Conservation (phyloP, 352 stramenopile species). For the Salisapilia sapeloensis region DNA sequence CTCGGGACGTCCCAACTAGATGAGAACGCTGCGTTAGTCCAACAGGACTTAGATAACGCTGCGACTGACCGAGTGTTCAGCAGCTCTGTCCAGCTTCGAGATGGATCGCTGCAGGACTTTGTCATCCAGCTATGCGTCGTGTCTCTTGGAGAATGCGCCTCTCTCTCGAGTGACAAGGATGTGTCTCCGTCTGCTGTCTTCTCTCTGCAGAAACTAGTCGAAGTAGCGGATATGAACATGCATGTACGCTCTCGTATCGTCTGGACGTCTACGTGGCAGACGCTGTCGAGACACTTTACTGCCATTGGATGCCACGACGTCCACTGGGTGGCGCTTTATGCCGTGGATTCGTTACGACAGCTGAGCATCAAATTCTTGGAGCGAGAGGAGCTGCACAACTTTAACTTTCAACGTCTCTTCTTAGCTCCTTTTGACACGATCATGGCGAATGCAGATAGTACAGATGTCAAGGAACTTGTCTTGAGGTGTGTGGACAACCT, state of each 20-base stretch:
- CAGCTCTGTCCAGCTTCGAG: slow-evolving; percentile 66
- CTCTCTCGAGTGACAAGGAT: slow-evolving; percentile 14
- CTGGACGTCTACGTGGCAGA: slow-evolving; percentile 96
- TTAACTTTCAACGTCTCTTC: slow-evolving; percentile 99
- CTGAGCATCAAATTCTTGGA: slow-evolving; percentile 99
- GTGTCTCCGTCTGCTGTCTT: slow-evolving; percentile 89
- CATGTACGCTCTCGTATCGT: slow-evolving; percentile 88
- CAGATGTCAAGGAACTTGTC: slow-evolving; percentile 83
- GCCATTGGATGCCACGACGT: slow-evolving; percentile 94
- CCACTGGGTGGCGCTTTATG: slow-evolving; percentile 94
- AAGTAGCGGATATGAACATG: slow-evolving; percentile 99
- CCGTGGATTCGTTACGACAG: slow-evolving; percentile 98
- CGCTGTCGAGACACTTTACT: slow-evolving; percentile 95
- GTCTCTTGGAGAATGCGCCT: slow-evolving; percentile 80
- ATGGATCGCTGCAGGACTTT: slow-evolving; percentile 77
- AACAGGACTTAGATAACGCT: slow-evolving; percentile 71
- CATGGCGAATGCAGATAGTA: slow-evolving; percentile 68
- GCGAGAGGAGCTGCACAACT: slow-evolving; percentile 95
- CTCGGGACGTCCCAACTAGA: slow-evolving; percentile 32
- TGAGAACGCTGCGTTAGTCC: slow-evolving; percentile 67
- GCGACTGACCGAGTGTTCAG: slow-evolving; percentile 86
- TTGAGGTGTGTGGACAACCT: slow-evolving; percentile 86
- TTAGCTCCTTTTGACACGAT: slow-evolving; percentile 95
- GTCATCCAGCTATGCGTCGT: slow-evolving; percentile 82
- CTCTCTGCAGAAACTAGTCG: slow-evolving; percentile 96